Conservation (phyloP, 192 early-diverging fungal species). For the Entomortierella chlamydospora region DNA sequence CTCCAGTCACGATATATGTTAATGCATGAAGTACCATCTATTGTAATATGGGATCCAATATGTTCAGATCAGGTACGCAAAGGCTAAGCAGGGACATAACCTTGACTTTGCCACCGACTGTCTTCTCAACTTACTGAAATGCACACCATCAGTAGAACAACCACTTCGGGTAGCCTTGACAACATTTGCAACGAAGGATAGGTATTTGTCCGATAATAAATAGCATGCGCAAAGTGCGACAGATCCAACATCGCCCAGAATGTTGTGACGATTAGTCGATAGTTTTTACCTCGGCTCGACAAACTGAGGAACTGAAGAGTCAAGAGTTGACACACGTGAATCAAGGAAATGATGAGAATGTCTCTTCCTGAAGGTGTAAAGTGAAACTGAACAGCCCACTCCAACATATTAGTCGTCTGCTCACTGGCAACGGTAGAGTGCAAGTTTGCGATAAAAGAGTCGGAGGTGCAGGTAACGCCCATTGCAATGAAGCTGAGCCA, state of each 20-base stretch:
- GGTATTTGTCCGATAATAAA: slow-evolving; percentile 36
- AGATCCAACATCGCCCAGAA: slow-evolving; percentile 58
- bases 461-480: slow-evolving; percentile 43
- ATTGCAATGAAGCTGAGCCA: slow-evolving; percentile 54
- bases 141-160: slow-evolving; percentile 55
- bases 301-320: slow-evolving; percentile 56
- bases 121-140: slow-evolving; percentile 42
- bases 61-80: not conserved
- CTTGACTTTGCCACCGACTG: not conserved
- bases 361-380: slow-evolving; percentile 51
- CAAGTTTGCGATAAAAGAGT: slow-evolving; percentile 51
- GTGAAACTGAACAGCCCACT: slow-evolving; percentile 60
- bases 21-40: slow-evolving; percentile 52
- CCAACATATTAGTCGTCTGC: slow-evolving; percentile 56
- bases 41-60: not conserved
- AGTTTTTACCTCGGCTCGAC: slow-evolving; percentile 51
- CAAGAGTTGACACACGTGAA: slow-evolving; percentile 56
- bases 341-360: slow-evolving; percentile 56
- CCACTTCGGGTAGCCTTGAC: slow-evolving; percentile 58
- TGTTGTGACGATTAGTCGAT: slow-evolving; percentile 54
- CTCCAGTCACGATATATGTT: slow-evolving; percentile 55
- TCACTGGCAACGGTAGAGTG: slow-evolving; percentile 35
- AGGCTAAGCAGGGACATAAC: not conserved
- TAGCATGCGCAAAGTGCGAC: slow-evolving; percentile 52
- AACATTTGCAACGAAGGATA: slow-evolving; percentile 59